Evolutionary conservation across 805 yeast species (phyloP), one percentile per base, ranked within the genome.

Genomic region (Debaryomyces castellii): DNA sequence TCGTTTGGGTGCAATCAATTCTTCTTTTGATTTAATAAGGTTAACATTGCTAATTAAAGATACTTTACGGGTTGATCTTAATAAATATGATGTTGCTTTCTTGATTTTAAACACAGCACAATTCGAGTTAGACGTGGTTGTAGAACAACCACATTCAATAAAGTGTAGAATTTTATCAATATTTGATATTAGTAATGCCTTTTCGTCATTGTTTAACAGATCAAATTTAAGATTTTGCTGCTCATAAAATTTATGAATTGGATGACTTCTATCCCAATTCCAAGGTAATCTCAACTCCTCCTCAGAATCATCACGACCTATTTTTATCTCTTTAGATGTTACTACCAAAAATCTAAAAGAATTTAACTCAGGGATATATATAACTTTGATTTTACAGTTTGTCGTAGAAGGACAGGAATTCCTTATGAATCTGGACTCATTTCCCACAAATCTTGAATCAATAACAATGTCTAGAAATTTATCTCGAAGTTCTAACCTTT

Each of bases 181-280:
- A 5, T 87, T 80, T 21, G 81, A 74, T 1, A 86, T 78, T 39
- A 87, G 58, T 14, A 74, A 67, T 3, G 80, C 74, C 52, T 81
- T 82, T 44, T 80, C 82, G 1, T 70, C 66, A 36, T 80, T 81
- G 5, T 70, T 54, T 22, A 85, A 65, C 20, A 75, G 76, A 40
- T 84, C 89, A 59, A 83, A 80, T 28, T 69, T 71, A 40, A 56
- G 64, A 51, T 23, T 67, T 62, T n/a, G 76, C 3, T 51, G 52
- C 21, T 68, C 63, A 21, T 77, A 70, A 44, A 86, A 65, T 51
- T 75, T 74, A 43, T 71, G 67, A 32, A 89, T 86, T 2, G 97
- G 96, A 60, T 90, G 96, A 14, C 69, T 51, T 3, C 65, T 59
- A 58, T 90, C 96, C 96, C 97, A 92, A 48, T 85, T 88, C 98